These are phyloP conservation scores for Malus orientalis DNA, from an alignment of 306 rosid genomes.

Conservation along the genomic window DNA sequence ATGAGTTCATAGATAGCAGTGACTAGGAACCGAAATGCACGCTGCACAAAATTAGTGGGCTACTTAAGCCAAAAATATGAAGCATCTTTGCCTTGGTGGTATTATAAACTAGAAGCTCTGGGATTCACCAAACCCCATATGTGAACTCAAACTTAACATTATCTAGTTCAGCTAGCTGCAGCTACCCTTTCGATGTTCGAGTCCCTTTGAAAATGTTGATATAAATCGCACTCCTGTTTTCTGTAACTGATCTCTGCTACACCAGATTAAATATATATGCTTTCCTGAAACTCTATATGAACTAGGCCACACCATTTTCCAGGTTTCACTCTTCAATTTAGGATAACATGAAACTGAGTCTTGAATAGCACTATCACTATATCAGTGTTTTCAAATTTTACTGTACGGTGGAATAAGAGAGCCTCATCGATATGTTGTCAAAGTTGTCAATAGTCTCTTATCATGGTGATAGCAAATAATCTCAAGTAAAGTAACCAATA, in stretches of 20 bases:
- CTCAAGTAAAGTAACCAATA: too few species aligned
- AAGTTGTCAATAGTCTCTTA: too few species aligned
- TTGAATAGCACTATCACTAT: too few species aligned
- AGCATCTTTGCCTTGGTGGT: slow-evolving; percentile 2
- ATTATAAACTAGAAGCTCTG: slow-evolving; percentile 7
- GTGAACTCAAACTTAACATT: background rate
- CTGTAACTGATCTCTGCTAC: background rate
- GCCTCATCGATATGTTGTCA: too few species aligned
- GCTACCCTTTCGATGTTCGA: background rate
- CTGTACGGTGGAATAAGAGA: too few species aligned
- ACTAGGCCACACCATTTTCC: background rate
- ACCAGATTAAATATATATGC: background rate
- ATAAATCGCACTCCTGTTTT: background rate
- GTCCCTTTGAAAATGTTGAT: background rate
- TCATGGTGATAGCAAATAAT: too few species aligned
- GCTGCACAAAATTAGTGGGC: slow-evolving; percentile 21
- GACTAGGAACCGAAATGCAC: slow-evolving; percentile 15
- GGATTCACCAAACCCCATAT: background rate
- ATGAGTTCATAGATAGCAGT: background rate
- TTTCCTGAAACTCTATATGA: background rate
- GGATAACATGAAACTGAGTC: too few species aligned
- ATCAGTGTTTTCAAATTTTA: too few species aligned
- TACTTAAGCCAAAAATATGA: slow-evolving; percentile 13
- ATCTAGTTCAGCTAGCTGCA: background rate
- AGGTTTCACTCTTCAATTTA: background rate